Base-by-base conservation (phyloP, 805 yeast species). In the Pichia deserticola region DNA sequence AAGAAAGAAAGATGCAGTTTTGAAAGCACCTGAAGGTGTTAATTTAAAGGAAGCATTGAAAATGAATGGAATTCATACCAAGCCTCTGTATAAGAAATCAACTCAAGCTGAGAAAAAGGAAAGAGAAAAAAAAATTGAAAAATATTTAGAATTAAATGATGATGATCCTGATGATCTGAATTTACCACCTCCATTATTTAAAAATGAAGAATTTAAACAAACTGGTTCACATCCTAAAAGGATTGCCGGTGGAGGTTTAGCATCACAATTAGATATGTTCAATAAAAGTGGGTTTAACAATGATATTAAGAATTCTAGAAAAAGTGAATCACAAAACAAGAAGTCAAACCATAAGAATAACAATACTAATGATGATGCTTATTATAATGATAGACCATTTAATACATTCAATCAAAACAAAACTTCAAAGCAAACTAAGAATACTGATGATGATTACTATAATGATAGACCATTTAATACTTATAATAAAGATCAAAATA, bases 1-100 rank as follows among this genome's bases (percentile, higher is more conserved):
- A 7, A 47, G 37, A 28, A 54, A 51, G 41, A 48, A 45, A 8
- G 37, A 41, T 27, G 52, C 49, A 7, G 39, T 54, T 15, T 9
- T 51, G 9, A 47, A 40, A 10, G 50, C 51, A 9, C 40, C 36
- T 36, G 53, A 41, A 13, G 47, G 53, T 11, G 20, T 47, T 9
- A 35, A 37, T 8, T 25, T 34, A 1, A 44, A 39, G 9, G 36
- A 49, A n/a, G 53, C 52, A 2, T 27, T 51, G 25, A 47, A 29
- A 30, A 37, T 28, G 12, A 45, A 47, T 11, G 57, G 57, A 3
- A 35, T 49, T 33, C 42, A 44, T 36, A 36, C 44, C 2, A 45
- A 47, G 15, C 50, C 50, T 6, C 9, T 42, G 7, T 28, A 42
- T n/a, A 36, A 39, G 13, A 51, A 47, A 30, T 3, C 13, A 3